Conservation (phyloP, 306 rosid genomes). For the Vicia villosa region DNA sequence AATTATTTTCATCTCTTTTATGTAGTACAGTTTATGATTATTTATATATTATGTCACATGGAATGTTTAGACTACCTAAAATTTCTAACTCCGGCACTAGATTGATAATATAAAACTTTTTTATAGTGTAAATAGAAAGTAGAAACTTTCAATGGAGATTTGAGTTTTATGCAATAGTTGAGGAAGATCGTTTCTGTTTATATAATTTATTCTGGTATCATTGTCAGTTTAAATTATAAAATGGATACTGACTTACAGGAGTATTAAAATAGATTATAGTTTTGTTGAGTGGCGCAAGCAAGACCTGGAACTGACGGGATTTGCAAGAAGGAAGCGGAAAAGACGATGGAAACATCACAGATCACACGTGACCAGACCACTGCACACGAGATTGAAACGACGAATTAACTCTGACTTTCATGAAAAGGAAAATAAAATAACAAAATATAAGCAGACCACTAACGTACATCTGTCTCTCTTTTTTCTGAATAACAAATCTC, state of each 20-base stretch:
- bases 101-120: no score
- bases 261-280: background rate
- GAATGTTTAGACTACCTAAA: no score
- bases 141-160: background rate
- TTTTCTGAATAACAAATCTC: background rate
- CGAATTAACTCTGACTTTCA: slow-evolving; percentile 64
- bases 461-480: background rate
- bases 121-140: no score
- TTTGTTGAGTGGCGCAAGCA: background rate
- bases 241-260: no score
- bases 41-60: no score
- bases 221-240: background rate
- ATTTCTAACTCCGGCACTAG: no score
- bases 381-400: slow-evolving; percentile 45
- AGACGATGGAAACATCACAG: slow-evolving; percentile 65
- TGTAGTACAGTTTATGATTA: no score
- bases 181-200: background rate
- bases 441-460: background rate
- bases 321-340: slow-evolving; percentile 32
- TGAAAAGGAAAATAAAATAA: slow-evolving; percentile 3
- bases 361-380: slow-evolving; percentile 75
- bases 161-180: background rate
- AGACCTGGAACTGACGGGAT: background rate
- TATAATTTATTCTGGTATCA: background rate
- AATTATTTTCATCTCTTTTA: no score